Base-by-base conservation (phyloP, 1,284 basidiomycete species). In the Rhodotorula sp. region DNA sequence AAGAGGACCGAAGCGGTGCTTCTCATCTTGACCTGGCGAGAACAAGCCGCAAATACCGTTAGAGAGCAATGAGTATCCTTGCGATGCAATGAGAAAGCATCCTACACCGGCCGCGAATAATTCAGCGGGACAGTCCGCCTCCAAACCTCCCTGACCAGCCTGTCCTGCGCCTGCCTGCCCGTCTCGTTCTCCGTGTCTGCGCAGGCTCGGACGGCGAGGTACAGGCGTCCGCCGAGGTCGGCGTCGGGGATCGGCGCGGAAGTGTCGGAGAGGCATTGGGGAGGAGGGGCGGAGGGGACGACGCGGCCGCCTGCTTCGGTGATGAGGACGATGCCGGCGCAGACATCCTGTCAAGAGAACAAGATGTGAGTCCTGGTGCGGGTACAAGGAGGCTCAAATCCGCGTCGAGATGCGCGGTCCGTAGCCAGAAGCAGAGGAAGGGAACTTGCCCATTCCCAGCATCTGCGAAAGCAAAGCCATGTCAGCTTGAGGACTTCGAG, bases 361-460 rank as follows among this genome's bases (percentile, higher is more conserved):
- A n/a, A 11, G 53, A n/a, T 2, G 32, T 22, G 32, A 48, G 59
- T 19, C n/a, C 27, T 34, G 51, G n/a, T 19, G n/a, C 29, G 32
- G 8, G 52, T 19, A 4, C 53, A 4, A 10, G 54, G 10, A 22
- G n/a, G n/a, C n/a, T n/a, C n/a, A n/a, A n/a, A n/a, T n/a, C n/a
- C n/a, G n/a, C n/a, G n/a, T 11, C 29, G 39, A 11, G 13, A 20
- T 32, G 55, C 52, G 27, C 34, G 20, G 30, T 13, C 9, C 13
- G 46, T 19, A 46, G n/a, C n/a, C n/a, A 6, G 11, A 56, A 8
- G 30, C 11, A 39, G 24, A 30, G 59, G 22, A 34, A 27, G 1
- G 53, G 20, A 15, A 8, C 72, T 68, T 52, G 73, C 76, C 78
- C 77, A 79, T 66, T 79, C 77, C 78, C 78, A 79, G 60, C 60